phyloP scores from a whole-genome alignment of 139 green algal genomes.

The Chlamydomonas sp. region DNA sequence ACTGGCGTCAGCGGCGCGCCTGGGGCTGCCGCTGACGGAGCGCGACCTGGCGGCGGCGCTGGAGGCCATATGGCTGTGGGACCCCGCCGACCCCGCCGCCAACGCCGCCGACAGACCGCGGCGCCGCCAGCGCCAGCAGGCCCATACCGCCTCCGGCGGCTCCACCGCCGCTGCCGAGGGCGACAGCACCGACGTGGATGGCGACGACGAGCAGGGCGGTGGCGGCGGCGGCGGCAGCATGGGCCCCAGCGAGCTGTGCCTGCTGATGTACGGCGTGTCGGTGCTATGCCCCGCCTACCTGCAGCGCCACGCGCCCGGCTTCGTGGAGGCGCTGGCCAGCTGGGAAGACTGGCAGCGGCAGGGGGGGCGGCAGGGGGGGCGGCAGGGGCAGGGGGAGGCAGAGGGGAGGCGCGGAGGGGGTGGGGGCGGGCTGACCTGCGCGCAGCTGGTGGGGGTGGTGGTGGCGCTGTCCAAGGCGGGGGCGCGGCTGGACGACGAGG shows the following conservation, averaged over 20 bases:
- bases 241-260: slow-evolving; percentile 12
- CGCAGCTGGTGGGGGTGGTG: slow-evolving; percentile 49
- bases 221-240: neutral
- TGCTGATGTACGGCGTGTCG: slow-evolving; percentile 40
- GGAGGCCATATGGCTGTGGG: slow-evolving; percentile 41
- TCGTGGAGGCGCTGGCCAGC: slow-evolving; percentile 35
- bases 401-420: slow-evolving; percentile 25
- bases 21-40: slow-evolving; percentile 11
- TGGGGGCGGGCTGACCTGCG: slow-evolving; percentile 52
- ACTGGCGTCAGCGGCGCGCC: slow-evolving; percentile 10
- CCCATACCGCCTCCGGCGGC: neutral
- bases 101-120: neutral
- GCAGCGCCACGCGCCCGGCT: slow-evolving; percentile 8
- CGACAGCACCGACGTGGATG: neutral
- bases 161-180: neutral
- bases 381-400: slow-evolving; percentile 22
- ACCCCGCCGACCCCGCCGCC: slow-evolving; percentile 16
- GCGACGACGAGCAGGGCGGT: neutral
- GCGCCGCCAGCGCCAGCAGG: neutral
- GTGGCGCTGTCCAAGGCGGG: slow-evolving; percentile 47
- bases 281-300: slow-evolving; percentile 17
- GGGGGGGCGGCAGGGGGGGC: slow-evolving; percentile 50
- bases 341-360: slow-evolving; percentile 48
- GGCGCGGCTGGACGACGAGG: slow-evolving; percentile 26
- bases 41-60: neutral